Evolutionary conservation across 352 stramenopile genomes (phyloP).

Genomic region (Phytophthora citrophthora): DNA sequence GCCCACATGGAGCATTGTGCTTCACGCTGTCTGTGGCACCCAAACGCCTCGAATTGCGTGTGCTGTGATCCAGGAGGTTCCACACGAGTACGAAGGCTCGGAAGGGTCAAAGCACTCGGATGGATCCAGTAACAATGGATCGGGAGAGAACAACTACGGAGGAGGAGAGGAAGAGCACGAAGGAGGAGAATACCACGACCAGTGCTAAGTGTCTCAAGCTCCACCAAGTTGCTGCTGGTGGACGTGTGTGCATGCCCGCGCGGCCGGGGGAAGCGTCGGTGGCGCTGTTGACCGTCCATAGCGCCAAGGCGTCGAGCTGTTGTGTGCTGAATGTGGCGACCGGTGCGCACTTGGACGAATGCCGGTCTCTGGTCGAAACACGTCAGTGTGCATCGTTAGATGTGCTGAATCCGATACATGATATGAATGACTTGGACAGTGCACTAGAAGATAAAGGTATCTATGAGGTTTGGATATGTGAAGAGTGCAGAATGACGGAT

Average conservation of each 20-base stretch:
- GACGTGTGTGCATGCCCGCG: constrained; percentile 3
- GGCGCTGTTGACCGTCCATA: constrained; percentile 20
- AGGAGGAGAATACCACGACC: neutral
- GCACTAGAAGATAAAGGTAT: neutral
- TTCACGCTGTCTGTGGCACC: constrained; percentile 64
- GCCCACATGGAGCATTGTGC: constrained; percentile 63
- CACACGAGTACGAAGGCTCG: neutral
- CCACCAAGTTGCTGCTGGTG: constrained; percentile 22
- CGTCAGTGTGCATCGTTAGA: neutral
- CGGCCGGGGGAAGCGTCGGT: constrained; percentile 27
- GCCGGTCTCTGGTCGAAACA: neutral
- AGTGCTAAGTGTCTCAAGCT: constrained; percentile 31
- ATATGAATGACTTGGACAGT: neutral
- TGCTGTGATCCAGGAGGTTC: constrained; percentile 27
- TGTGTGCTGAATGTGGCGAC: too few species aligned
- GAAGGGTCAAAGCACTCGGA: neutral
- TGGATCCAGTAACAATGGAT: too few species aligned
- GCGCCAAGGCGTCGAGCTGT: too few species aligned
- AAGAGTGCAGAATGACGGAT: neutral
- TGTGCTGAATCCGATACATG: neutral
- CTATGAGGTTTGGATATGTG: neutral
- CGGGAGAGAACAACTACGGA: too few species aligned
- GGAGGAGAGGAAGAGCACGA: neutral
- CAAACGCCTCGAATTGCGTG: constrained; percentile 56
- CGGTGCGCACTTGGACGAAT: too few species aligned